phyloP scores from a whole-genome alignment of 768 basidiomycete species.

The Lentinula sp. region DNA sequence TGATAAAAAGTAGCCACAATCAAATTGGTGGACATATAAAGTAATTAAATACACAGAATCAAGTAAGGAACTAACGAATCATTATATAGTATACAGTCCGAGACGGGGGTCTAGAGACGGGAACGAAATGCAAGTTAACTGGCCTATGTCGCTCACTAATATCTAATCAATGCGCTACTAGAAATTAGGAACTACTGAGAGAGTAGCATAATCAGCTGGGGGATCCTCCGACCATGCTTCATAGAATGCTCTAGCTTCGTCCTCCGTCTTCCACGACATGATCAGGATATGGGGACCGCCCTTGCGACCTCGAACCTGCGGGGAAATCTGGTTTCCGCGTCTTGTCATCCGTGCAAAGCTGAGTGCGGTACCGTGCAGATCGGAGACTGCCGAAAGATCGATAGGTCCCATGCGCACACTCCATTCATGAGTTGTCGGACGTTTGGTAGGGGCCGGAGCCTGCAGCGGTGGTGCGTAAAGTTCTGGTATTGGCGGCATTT shows the following conservation, averaged over 20 bases:
- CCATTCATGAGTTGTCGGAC: not conserved
- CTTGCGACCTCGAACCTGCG: not conserved
- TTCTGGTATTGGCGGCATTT: not conserved
- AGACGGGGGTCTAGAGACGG: not conserved
- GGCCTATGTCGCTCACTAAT: not conserved
- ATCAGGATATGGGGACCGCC: not conserved
- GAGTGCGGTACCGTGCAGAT: slow-evolving; percentile 1
- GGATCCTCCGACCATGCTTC: not conserved
- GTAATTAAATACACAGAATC: no score
- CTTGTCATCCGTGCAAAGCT: not conserved
- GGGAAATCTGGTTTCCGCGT: not conserved
- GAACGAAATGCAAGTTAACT: not conserved
- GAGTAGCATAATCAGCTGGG: slow-evolving; percentile 2
- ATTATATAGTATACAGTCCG: not conserved
- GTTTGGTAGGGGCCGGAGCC: slow-evolving; percentile 1
- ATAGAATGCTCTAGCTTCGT: slow-evolving; percentile 4
- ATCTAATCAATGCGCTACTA: not conserved
- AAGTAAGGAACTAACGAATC: not conserved
- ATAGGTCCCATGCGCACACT: slow-evolving; percentile 3
- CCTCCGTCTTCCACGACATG: slow-evolving; percentile 4
- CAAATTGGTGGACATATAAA: no score
- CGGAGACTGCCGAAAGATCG: not conserved
- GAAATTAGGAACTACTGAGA: not conserved
- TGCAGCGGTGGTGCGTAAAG: not conserved
- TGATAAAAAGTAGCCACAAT: no score